These are phyloP conservation scores for Cercospora berteroae DNA, from an alignment of 2,329 filamentous ascomycete genomes.

Conservation along the genomic window DNA sequence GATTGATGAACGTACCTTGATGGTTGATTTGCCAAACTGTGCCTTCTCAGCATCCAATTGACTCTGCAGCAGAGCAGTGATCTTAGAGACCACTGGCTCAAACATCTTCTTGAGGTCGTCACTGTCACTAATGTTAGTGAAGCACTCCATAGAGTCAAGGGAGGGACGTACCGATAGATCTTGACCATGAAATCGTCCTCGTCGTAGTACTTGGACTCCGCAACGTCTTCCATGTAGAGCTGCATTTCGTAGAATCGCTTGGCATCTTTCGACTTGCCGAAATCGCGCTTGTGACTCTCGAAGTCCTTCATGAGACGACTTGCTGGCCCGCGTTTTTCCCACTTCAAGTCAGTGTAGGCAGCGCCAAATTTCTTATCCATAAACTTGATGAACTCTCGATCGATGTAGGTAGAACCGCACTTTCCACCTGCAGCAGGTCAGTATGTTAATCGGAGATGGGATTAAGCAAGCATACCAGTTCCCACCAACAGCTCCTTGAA, in stretches of 20 bases:
- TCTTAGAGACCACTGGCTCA: constrained; percentile 10
- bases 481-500: constrained; percentile 20
- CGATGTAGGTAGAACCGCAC: constrained; percentile 23
- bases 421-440: constrained; percentile 12
- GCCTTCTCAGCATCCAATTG: constrained; percentile 14
- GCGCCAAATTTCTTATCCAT: constrained; percentile 14
- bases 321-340: constrained; percentile 12
- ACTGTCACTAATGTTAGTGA: background rate
- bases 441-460: background rate
- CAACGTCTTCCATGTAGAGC: background rate
- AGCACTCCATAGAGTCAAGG: background rate
- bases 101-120: constrained; percentile 15
- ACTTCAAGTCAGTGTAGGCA: constrained; percentile 6
- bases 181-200: constrained; percentile 2
- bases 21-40: constrained; percentile 2
- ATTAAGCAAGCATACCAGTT: background rate
- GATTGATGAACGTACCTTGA: constrained; percentile 9
- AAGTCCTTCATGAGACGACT: constrained; percentile 21
- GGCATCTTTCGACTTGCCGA: constrained; percentile 7
- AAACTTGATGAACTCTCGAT: constrained; percentile 19
- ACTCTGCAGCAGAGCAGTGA: constrained; percentile 14
- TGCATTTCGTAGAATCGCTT: constrained; percentile 5
- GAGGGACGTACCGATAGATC: background rate
- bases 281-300: constrained; percentile 13
- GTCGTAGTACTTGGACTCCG: constrained; percentile 9